phyloP scores from a whole-genome alignment of 164 flowering plant genomes.

The Vitis labrusca region DNA sequence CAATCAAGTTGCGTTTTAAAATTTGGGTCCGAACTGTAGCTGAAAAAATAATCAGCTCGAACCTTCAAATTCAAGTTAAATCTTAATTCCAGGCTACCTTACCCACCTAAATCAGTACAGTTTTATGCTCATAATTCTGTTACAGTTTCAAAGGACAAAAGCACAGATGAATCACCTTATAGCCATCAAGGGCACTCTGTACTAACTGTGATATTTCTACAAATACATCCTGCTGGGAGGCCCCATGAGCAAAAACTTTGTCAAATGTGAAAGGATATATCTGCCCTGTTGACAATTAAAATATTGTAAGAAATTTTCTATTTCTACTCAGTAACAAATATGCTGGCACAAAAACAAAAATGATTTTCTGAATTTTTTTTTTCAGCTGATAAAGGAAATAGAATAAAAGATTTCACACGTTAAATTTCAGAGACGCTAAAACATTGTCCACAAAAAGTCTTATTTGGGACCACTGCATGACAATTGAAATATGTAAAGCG shows the following conservation, averaged over 20 bases:
- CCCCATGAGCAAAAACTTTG: constrained; percentile 37
- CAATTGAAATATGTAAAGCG: no score
- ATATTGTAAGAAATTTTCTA: not conserved
- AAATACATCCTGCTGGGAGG: constrained; percentile 48
- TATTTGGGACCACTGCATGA: no score
- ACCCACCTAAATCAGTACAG: no score
- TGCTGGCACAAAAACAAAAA: not conserved
- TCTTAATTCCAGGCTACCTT: no score
- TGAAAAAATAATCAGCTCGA: no score
- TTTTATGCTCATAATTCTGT: no score
- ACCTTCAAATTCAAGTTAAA: no score
- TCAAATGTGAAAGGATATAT: constrained; percentile 42
- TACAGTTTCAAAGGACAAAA: no score
- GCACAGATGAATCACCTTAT: constrained; percentile 34
- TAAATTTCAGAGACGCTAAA: no score
- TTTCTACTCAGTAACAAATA: not conserved
- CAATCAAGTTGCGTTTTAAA: no score
- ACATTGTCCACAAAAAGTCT: no score
- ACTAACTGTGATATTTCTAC: constrained; percentile 54
- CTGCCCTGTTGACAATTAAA: constrained; percentile 22
- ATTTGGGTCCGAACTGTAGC: no score
- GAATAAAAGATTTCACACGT: not conserved
- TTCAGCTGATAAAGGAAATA: not conserved
- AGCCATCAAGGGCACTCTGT: constrained; percentile 60
- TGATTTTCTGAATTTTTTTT: not conserved